Conservation (phyloP, 257 asterid species). For the Solanum verrucosum region DNA sequence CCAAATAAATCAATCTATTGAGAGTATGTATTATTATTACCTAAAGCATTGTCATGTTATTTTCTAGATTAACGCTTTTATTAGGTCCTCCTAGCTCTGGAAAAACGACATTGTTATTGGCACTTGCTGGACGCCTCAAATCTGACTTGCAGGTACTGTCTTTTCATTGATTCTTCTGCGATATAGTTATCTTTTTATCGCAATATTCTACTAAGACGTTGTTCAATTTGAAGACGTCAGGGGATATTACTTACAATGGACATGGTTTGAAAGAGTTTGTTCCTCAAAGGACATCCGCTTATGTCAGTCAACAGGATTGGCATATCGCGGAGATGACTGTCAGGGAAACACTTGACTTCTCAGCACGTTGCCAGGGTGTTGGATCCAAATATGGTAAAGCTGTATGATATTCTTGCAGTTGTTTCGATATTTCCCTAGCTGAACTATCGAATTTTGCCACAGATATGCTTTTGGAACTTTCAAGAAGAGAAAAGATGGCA, state of each 20-base stretch:
- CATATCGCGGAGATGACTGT: slow-evolving; percentile 94
- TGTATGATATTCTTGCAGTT: not conserved
- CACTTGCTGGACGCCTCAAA: slow-evolving; percentile 86
- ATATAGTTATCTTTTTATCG: not conserved
- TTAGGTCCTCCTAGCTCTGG: slow-evolving; percentile 99
- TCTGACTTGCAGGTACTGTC: slow-evolving; percentile 70
- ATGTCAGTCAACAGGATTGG: slow-evolving; percentile 85
- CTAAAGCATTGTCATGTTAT: slow-evolving; percentile 5
- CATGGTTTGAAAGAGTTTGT: slow-evolving; percentile 79
- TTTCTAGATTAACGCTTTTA: slow-evolving; percentile 68
- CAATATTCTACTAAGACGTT: slow-evolving; percentile 19
- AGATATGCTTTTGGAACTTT: slow-evolving; percentile 95
- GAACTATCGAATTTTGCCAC: slow-evolving; percentile 20
- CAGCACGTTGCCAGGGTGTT: slow-evolving; percentile 90
- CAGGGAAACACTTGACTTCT: slow-evolving; percentile 79
- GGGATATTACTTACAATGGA: slow-evolving; percentile 86
- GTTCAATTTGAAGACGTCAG: slow-evolving; percentile 63
- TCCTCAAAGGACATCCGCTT: slow-evolving; percentile 83
- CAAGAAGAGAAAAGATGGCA: slow-evolving; percentile 80
- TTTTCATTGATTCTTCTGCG: not conserved
- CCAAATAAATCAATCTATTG: not conserved
- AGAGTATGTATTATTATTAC: not conserved
- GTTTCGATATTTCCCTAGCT: slow-evolving; percentile 15
- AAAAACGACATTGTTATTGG: slow-evolving; percentile 77
- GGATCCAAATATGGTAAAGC: slow-evolving; percentile 80